phyloP scores from a whole-genome alignment of 306 rosid genomes.

The Medicago arabica region DNA sequence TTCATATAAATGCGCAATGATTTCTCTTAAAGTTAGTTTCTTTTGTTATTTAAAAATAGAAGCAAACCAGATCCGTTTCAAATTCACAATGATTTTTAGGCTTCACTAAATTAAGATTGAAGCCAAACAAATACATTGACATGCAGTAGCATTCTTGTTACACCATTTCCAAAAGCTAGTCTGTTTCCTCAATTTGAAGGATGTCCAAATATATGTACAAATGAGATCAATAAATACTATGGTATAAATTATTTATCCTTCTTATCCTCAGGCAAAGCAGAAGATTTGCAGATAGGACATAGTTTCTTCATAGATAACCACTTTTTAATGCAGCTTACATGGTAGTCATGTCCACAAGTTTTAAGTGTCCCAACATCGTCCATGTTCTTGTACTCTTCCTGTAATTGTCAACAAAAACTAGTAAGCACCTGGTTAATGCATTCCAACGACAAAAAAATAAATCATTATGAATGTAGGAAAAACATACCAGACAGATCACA shows the following conservation, averaged over 20 bases:
- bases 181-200: constrained; percentile 50
- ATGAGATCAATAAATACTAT: constrained; percentile 37
- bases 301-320: constrained; percentile 80
- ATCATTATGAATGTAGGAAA: constrained; percentile 1
- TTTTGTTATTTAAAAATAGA: background rate
- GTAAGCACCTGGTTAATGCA: constrained; percentile 8
- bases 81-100: constrained; percentile 38
- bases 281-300: constrained; percentile 81
- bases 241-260: constrained; percentile 52
- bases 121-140: constrained; percentile 60
- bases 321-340: constrained; percentile 79
- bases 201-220: constrained; percentile 56
- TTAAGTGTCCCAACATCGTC: constrained; percentile 79
- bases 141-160: constrained; percentile 46
- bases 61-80: background rate
- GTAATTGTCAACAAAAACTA: constrained; percentile 34
- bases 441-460: constrained; percentile 16
- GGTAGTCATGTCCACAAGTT: constrained; percentile 81
- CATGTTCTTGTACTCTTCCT: constrained; percentile 89
- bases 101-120: constrained; percentile 53
- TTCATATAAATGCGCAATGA: too few species aligned
- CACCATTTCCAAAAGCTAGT: constrained; percentile 45
- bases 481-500: constrained; percentile 74
- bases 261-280: constrained; percentile 59
- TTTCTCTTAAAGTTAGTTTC: background rate